Evolutionary conservation across 106 monocot genomes (phyloP).

Genomic region (Dendrobium nobile): DNA sequence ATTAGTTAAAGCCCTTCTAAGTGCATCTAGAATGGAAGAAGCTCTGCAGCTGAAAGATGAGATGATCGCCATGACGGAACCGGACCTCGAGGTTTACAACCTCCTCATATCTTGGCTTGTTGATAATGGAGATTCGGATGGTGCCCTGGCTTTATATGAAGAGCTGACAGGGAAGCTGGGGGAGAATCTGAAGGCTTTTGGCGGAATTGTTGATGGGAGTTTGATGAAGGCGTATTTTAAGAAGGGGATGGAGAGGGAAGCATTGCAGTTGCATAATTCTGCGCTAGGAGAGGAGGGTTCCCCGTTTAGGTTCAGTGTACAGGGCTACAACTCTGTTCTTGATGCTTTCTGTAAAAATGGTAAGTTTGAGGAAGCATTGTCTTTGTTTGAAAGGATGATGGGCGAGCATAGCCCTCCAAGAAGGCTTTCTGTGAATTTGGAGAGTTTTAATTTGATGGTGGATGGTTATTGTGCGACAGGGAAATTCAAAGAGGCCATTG

Average conservation of each 20-base stretch:
- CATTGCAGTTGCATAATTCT: slow-evolving; percentile 45
- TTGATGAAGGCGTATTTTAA: slow-evolving; percentile 68
- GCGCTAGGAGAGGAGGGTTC: slow-evolving; percentile 42
- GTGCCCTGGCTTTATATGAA: slow-evolving; percentile 40
- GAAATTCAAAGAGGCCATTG: slow-evolving; percentile 60
- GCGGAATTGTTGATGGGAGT: slow-evolving; percentile 51
- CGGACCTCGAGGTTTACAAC: slow-evolving; percentile 56
- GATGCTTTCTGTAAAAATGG: slow-evolving; percentile 52
- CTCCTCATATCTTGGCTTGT: slow-evolving; percentile 58
- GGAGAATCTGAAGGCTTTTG: slow-evolving; percentile 12
- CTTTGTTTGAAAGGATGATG: slow-evolving; percentile 57
- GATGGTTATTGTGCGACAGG: slow-evolving; percentile 56
- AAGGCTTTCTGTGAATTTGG: slow-evolving; percentile 54
- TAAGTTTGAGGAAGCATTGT: slow-evolving; percentile 47
- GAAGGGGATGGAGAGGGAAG: slow-evolving; percentile 55
- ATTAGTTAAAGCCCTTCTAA: slow-evolving; percentile 55
- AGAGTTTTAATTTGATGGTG: slow-evolving; percentile 69
- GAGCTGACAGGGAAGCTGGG: slow-evolving; percentile 69
- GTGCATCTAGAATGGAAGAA: slow-evolving; percentile 36
- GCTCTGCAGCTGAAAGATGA: slow-evolving; percentile 66
- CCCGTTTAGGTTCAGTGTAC: slow-evolving; percentile 40
- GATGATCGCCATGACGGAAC: slow-evolving; percentile 44
- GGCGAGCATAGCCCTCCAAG: slow-evolving; percentile 55
- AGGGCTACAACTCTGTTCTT: slow-evolving; percentile 60
- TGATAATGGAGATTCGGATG: slow-evolving; percentile 35